Evolutionary conservation across 1,284 basidiomycete species (phyloP).

Genomic region (Farysia itapuensis): DNA sequence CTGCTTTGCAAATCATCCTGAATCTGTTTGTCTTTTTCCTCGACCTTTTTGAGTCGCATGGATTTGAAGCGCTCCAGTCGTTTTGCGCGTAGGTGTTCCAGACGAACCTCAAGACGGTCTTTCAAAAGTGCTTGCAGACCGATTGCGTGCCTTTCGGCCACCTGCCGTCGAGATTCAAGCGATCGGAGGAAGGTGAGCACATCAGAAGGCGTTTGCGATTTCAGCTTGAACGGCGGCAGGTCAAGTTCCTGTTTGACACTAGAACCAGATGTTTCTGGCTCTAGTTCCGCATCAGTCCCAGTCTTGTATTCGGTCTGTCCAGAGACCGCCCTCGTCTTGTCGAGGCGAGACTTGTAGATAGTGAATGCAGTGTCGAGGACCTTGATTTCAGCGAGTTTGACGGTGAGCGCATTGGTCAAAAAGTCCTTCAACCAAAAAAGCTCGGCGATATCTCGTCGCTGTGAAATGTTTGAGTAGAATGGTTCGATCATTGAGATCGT

Average conservation of each 20-base stretch:
- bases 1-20: too few relatives aligned
- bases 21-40: too few relatives aligned
- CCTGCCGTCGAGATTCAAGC: conserved; percentile 12
- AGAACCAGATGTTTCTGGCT: neutral
- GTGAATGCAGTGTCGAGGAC: conserved; percentile 28
- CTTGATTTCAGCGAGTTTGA: conserved; percentile 20
- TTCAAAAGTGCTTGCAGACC: conserved; percentile 26
- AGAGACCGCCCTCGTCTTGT: conserved; percentile 7
- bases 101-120: conserved; percentile 22
- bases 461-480: conserved; percentile 21
- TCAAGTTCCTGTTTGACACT: neutral
- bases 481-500: conserved; percentile 34
- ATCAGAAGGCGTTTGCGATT: conserved; percentile 7
- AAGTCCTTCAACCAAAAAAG: conserved; percentile 18
- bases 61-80: conserved; percentile 3
- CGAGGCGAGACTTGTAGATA: conserved; percentile 17
- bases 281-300: neutral
- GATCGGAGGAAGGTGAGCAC: conserved; percentile 23
- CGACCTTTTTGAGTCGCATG: too few relatives aligned
- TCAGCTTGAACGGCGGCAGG: conserved; percentile 11
- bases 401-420: conserved; percentile 21
- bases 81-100: conserved; percentile 2
- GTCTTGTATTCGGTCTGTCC: neutral
- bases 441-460: conserved; percentile 7
- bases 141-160: conserved; percentile 13